Base-by-base conservation (phyloP, 495 filamentous ascomycete species). In the Penicillium longicatenatum region DNA sequence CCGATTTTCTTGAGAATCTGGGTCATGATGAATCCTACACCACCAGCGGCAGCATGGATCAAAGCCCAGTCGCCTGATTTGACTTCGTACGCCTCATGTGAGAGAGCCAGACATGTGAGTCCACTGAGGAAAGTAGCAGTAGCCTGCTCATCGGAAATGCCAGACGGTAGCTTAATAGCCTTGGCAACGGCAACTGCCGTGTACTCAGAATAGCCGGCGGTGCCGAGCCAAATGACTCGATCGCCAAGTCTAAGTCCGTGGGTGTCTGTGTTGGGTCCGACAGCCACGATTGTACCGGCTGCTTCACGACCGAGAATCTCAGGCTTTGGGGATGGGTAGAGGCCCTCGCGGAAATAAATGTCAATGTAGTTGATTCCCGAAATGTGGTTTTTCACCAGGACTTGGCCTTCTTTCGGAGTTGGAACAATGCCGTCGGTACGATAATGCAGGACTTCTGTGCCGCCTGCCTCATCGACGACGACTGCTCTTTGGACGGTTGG, bases 41-140 rank as follows among this genome's bases (percentile, higher is more conserved):
- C 94, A 39, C 94, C 94, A 7, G 93, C 92, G 0, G 94, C 94
- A 0, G 94, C 93, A 61, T 96, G 91, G 26, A 98, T 82, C 1
- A 98, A 83, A 9, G 93, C 82, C 86, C 87, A 95, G 55, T 96
- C 91, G 0, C 87, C 90, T 66, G 78, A 81, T 63, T 89, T 75
- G 22, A 96, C 89, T 1, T 75, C 67, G 58, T 92, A 83, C 11
- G 87, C 82, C 70, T 97, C 94, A 62, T 88, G 86, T 9, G 89
- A 84, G 37, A 97, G 75, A 0, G 92, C 86, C 22, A 96, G 75
- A 2, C 93, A 93, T 0, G 94, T 98, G 47, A 98, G 70, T 4
- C 90, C 94, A 64, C 96, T 93, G 39, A 97, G 71, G 9, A 94
- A 68, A 1, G 83, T 75, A 0, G 89, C 91, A 46, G 87, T 86